These are phyloP conservation scores for Esteya vermicola DNA, from an alignment of 2,329 filamentous ascomycete species.

Conservation along the genomic window DNA sequence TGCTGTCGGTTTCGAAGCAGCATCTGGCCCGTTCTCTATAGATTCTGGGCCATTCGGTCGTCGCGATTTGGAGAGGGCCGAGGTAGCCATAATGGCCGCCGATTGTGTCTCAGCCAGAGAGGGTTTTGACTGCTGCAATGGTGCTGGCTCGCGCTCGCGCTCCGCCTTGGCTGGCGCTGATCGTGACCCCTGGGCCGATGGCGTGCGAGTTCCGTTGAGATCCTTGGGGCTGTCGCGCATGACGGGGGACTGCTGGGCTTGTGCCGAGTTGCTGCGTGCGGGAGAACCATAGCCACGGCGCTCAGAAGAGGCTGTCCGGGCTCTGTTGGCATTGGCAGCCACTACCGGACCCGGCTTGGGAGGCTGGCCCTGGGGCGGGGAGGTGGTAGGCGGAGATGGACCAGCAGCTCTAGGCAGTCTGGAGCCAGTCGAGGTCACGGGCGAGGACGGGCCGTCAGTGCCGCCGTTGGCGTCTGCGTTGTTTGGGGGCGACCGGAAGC, in stretches of 20 bases:
- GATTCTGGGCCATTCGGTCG: no score
- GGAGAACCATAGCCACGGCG: conserved; percentile 25
- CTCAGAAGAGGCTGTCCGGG: conserved; percentile 36
- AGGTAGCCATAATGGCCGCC: no score
- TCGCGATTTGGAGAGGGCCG: no score
- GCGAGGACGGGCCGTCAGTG: conserved; percentile 15
- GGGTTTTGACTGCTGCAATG: no score
- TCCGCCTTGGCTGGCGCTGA: no score
- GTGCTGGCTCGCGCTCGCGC: no score
- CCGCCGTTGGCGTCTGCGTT: conserved; percentile 22
- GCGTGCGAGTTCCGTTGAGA: conserved; percentile 37
- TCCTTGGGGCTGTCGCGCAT: conserved; percentile 24
- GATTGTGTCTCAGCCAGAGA: no score
- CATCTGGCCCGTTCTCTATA: background rate
- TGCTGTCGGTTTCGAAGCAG: no score
- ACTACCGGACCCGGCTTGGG: conserved; percentile 32
- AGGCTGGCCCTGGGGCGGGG: conserved; percentile 40
- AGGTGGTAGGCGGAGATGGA: conserved; percentile 27
- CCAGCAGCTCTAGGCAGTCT: conserved; percentile 24
- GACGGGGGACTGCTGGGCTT: conserved; percentile 28
- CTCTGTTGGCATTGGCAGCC: conserved; percentile 21
- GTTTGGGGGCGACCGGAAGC: conserved; percentile 23
- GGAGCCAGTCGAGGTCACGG: conserved; percentile 11
- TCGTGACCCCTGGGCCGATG: conserved; percentile 13
- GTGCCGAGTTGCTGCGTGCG: conserved; percentile 13